phyloP scores from a whole-genome alignment of 73 alveolate genomes.

The Paramecium primaurelia region DNA sequence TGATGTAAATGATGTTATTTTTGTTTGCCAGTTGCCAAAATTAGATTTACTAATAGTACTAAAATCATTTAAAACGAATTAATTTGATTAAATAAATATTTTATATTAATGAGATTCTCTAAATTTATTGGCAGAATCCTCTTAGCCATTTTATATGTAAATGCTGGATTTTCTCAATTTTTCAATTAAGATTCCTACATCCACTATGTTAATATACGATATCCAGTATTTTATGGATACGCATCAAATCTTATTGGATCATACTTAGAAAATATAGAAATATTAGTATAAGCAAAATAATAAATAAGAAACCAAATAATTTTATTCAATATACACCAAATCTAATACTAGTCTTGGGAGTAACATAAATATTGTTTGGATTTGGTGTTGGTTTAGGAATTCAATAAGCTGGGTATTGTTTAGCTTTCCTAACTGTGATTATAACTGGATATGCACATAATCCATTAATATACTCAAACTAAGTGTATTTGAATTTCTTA shows the following conservation, averaged over 20 bases:
- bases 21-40: not conserved
- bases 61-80: not conserved
- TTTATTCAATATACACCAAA: not conserved
- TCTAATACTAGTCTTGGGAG: not conserved
- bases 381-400: not conserved
- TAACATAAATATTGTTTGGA: not conserved
- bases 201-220: not conserved
- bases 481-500: not conserved
- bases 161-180: not conserved
- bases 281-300: not conserved
- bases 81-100: not conserved
- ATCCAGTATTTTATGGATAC: not conserved
- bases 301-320: not conserved
- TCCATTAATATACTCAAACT: not conserved
- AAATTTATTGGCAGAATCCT: not conserved
- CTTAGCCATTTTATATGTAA: not conserved
- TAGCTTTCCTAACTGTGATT: not conserved
- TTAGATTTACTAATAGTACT: not conserved
- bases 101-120: not conserved
- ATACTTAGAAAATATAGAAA: not conserved
- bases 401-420: not conserved
- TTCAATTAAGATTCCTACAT: not conserved
- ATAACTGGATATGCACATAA: not conserved
- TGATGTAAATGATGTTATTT: not conserved
- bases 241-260: not conserved